Base-by-base conservation (phyloP, 306 rosid genomes). In the Cajanus cajan region DNA sequence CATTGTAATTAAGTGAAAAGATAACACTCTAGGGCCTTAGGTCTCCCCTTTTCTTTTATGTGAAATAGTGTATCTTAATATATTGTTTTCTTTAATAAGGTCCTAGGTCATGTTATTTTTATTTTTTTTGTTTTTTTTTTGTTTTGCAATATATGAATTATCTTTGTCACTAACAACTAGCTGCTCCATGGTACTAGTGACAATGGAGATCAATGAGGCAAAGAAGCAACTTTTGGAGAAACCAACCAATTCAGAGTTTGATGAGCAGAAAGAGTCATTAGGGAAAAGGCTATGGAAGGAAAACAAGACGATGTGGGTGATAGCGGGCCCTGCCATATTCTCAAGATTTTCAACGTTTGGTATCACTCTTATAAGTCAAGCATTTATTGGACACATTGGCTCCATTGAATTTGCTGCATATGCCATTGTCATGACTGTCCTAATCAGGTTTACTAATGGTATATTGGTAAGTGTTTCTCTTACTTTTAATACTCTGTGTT, bases 301-400 rank as follows among this genome's bases (percentile, higher is more conserved):
- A 73, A 84, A 31, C 77, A 84, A 84, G 81, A 81, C 48, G 78
- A 82, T 87, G 67, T 87, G 86, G 90, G 7, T 71, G 31, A 80
- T 87, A 6, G 88, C 88, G 50, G 90, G 65, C 2, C 86, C 90
- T 55, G 88, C 88, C 22, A 84, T 82, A 18, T 87, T 87, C 86
- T 70, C 86, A 66, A 84, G 90, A 68, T 22, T 84, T 52, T 66
- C 90, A 21, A 65, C 86, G 0, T 87, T 84, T 39, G 90, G 90
- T 0, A 79, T 80, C 21, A 22, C 8, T 31, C 16, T 84, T 0
- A 18, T 87, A 24, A 87, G 73, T 74, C 90, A 87, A 81, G 77
- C 82, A 10, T 87, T 85, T 63, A 24, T 87, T 40, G 90, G 90
- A 1, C 86, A 82, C 44, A 82, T 85, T 73, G 88, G 90, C 21